Percentiles rank a stretch among this genome's conserved stretches.
Conservation (phyloP, 140 eudicot species). For the Anethum foeniculum region DNA sequence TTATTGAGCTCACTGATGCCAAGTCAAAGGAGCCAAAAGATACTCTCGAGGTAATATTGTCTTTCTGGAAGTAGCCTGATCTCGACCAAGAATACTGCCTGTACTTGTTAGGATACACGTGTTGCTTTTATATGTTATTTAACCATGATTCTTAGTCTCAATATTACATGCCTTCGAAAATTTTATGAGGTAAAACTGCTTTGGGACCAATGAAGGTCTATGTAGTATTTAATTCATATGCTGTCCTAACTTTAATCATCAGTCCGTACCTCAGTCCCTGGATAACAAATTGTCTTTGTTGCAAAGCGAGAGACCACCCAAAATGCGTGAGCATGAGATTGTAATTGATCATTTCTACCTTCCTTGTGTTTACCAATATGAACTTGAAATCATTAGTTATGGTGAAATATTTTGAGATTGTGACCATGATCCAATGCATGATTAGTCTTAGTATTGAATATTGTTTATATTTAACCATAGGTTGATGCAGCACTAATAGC, state of each 20-base stretch:
- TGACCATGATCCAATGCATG: not conserved
- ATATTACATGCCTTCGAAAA: not conserved
- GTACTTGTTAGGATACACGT: not conserved
- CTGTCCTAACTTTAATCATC: not conserved
- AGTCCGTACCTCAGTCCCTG: not conserved
- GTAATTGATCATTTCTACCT: not conserved
- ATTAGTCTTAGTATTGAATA: not conserved
- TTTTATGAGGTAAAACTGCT: not conserved
- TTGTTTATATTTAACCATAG: constrained; percentile 19
- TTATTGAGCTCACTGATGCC: constrained; percentile 83
- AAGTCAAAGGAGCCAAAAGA: constrained; percentile 74
- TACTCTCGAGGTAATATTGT: constrained; percentile 60
- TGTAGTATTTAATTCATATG: not conserved
- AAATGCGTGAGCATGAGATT: not conserved
- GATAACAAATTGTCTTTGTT: not conserved
- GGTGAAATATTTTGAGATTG: not conserved
- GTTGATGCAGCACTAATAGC: constrained; percentile 84
- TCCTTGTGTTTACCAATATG: not conserved
- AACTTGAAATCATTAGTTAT: not conserved
- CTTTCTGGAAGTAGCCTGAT: constrained; percentile 1
- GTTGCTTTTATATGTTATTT: not conserved
- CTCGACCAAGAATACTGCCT: constrained; percentile 1
- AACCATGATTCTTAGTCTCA: not conserved
- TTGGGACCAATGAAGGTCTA: not conserved
- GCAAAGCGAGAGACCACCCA: not conserved